Evolutionary conservation across 1,284 basidiomycete species (phyloP).

Genomic region (Porogramme epimiltina): DNA sequence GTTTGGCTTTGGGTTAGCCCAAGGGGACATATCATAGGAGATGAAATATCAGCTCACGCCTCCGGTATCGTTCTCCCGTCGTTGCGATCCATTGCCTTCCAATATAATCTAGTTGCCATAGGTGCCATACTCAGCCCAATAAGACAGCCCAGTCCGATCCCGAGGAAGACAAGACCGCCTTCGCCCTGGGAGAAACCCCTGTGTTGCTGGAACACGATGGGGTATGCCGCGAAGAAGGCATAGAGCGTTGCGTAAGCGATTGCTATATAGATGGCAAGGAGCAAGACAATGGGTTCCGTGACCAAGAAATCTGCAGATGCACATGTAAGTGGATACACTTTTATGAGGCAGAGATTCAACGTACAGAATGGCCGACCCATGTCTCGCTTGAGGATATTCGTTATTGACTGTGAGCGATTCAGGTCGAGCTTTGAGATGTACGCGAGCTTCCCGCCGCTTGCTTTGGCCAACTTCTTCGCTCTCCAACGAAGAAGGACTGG

Average conservation of each 20-base stretch:
- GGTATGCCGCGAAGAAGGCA: constrained; percentile 59
- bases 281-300: constrained; percentile 69
- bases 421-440: constrained; percentile 61
- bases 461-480: constrained; percentile 49
- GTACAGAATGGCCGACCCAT: constrained; percentile 63
- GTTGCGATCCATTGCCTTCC: constrained; percentile 50
- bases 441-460: constrained; percentile 43
- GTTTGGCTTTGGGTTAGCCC: constrained; percentile 7
- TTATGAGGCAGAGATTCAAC: constrained; percentile 18
- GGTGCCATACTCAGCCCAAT: constrained; percentile 55
- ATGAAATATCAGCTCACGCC: too few relatives aligned
- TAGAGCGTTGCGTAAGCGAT: constrained; percentile 67
- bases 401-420: constrained; percentile 45
- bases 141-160: constrained; percentile 62
- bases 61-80: constrained; percentile 59
- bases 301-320: constrained; percentile 53
- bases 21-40: neutral
- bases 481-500: constrained; percentile 66
- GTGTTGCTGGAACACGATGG: constrained; percentile 64
- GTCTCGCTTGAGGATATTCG: constrained; percentile 43
- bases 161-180: constrained; percentile 66
- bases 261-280: constrained; percentile 67
- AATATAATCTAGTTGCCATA: constrained; percentile 59
- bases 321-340: neutral
- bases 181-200: constrained; percentile 61